These are phyloP conservation scores for Saturnispora serradocipensis DNA, from an alignment of 805 yeast genomes.

Conservation along the genomic window DNA sequence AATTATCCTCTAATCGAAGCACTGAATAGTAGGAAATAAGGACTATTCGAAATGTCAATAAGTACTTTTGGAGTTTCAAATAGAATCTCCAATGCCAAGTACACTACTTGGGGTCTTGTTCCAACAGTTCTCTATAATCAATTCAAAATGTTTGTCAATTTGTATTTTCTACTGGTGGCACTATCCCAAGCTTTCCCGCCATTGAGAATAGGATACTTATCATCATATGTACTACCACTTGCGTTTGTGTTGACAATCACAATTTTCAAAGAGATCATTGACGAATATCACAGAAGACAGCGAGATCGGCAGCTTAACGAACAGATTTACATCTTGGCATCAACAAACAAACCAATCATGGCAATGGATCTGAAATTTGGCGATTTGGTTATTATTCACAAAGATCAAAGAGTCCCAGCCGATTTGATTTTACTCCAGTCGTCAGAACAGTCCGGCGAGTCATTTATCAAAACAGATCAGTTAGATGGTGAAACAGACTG, in stretches of 20 bases:
- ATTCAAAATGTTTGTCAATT: constrained; percentile 91
- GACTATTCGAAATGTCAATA: background rate
- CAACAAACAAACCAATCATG: constrained; percentile 34
- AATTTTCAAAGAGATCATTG: constrained; percentile 92
- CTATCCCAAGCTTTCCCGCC: constrained; percentile 87
- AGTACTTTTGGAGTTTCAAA: constrained; percentile 28
- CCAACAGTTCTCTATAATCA: constrained; percentile 91
- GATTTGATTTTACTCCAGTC: constrained; percentile 82
- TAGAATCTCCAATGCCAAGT: constrained; percentile 89
- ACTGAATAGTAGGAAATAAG: background rate
- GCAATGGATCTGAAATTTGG: constrained; percentile 73
- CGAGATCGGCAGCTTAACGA: constrained; percentile 85
- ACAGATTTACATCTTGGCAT: constrained; percentile 69
- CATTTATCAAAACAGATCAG: constrained; percentile 94
- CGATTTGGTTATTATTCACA: constrained; percentile 68
- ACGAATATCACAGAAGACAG: constrained; percentile 82
- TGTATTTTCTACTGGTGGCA: constrained; percentile 88
- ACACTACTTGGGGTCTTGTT: constrained; percentile 76
- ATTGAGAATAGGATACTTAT: constrained; percentile 83
- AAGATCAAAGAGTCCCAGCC: constrained; percentile 87
- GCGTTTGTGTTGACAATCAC: constrained; percentile 89
- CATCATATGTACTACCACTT: constrained; percentile 88
- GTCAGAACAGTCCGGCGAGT: constrained; percentile 73
- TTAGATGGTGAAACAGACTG: constrained; percentile 99
- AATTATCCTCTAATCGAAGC: background rate